phyloP scores from a whole-genome alignment of 306 rosid species.

The Chamaecrista fasciculata region DNA sequence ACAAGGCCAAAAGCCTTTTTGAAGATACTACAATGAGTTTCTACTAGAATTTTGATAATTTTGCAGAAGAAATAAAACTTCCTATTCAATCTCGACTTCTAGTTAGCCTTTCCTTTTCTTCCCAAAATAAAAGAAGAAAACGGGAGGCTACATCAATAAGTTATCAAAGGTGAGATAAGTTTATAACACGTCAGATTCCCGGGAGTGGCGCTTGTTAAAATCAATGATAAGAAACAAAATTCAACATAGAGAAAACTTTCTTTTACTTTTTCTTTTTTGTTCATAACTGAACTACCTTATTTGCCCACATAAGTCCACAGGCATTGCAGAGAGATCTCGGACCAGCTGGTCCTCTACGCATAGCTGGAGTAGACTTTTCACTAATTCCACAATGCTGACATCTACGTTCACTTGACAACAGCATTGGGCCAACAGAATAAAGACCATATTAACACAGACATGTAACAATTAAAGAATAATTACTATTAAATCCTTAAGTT shows the following conservation, averaged over 20 bases:
- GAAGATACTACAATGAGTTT: not conserved
- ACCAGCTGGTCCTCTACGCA: constrained; percentile 67
- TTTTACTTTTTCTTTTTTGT: too few relatives aligned
- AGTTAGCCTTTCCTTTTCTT: not conserved
- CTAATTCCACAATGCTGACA: constrained; percentile 58
- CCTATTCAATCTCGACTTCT: not conserved
- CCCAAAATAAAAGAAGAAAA: not conserved
- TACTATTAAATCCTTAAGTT: not conserved
- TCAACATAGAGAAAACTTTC: not conserved
- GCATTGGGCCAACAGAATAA: constrained; percentile 21
- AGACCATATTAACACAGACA: constrained; percentile 15
- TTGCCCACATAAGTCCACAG: constrained; percentile 62
- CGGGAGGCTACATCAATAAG: constrained; percentile 3
- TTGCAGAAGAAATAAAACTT: not conserved
- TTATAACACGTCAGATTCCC: not conserved
- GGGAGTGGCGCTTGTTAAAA: not conserved
- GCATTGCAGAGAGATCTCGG: constrained; percentile 63
- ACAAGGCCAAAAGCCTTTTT: not conserved
- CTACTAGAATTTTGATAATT: not conserved
- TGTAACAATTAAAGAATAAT: not conserved
- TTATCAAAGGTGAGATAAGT: not conserved
- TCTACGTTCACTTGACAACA: constrained; percentile 44
- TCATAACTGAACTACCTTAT: constrained; percentile 5
- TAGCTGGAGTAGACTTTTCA: constrained; percentile 62
- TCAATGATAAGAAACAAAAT: not conserved